Base-by-base conservation (phyloP, 2,329 filamentous ascomycete species). In the Zalaria obscura region DNA sequence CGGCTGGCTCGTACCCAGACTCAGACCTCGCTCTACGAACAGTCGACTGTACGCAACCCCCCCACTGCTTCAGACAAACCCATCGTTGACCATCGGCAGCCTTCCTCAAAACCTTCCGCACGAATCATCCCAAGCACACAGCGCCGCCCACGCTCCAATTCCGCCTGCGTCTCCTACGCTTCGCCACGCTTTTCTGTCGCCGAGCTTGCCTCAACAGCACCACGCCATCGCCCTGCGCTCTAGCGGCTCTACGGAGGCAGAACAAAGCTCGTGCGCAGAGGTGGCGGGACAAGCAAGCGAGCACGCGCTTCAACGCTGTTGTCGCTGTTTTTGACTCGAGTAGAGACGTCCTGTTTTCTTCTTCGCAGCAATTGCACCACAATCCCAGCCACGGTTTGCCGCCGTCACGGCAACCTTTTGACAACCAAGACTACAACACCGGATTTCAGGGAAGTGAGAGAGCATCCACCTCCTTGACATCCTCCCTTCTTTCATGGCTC, bases 161-260 rank as follows among this genome's bases (percentile, higher is more conserved):
- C 39, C 72, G 73, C 38, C 54, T 68, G 11, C 61, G 62, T 27
- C 52, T 75, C 1, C 54, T 75, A 25, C 59, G 67, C 43, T 63
- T 75, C 29, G 54, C 61, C 6, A 55, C 63, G 2, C 52, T 69
- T 3, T 66, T 70, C 48, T 65, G 62, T 25, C 56, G 63, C 34
- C 62, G 64, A 36, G 52, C 64, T 9, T 59, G 57, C 11, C 58
- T 55, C 38, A 55, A 55, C 26, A 55, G 56, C 10, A 58, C 55
- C 2, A 65, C 61, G 42, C 63, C 64, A 0, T 57, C 58, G 2
- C 47, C 52, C 28, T 48, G 55, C 1, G 60, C 59, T 1, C 50
- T 67, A 9, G 43, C 53, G 38, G 46, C 49, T 4, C 51, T 68
- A 3, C 59, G 61, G n/a, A 50, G 53, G 5, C 48, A 53, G 26